Evolutionary conservation across 2,329 filamentous ascomycete species (phyloP).

Genomic region (Colletotrichum filicis): DNA sequence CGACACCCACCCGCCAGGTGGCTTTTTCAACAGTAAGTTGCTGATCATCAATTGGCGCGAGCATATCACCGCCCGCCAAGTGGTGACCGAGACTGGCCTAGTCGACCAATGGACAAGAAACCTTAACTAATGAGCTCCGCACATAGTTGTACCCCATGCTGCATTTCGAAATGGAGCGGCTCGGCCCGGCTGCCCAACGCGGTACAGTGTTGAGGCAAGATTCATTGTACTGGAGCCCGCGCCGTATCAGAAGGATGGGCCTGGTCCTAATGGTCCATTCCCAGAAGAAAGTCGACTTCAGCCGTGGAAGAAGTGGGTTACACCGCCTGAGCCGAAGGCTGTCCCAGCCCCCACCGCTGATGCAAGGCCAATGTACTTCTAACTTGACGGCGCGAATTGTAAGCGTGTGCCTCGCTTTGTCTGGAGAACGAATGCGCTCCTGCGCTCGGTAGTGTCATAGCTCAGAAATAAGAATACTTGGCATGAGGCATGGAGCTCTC

Average conservation of each 20-base stretch:
- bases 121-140: not conserved
- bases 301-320: not conserved
- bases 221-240: slow-evolving; percentile 6
- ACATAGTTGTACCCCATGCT: slow-evolving; percentile 3
- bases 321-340: not conserved
- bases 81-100: not conserved
- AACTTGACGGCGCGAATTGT: not conserved
- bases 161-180: slow-evolving; percentile 1
- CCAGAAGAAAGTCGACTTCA: not conserved
- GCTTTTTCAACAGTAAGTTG: slow-evolving; percentile 11
- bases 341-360: not conserved
- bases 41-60: not conserved
- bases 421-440: no score
- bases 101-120: not conserved
- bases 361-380: not conserved
- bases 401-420: no score
- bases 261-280: not conserved
- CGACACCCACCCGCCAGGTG: slow-evolving; percentile 3
- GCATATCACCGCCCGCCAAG: not conserved
- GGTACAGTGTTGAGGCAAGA: not conserved
- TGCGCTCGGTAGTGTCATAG: no score
- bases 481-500: no score
- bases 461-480: no score
- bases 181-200: not conserved
- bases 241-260: not conserved